Base-by-base conservation (phyloP, 768 basidiomycete genomes). In the Collybiopsis luxurians region DNA sequence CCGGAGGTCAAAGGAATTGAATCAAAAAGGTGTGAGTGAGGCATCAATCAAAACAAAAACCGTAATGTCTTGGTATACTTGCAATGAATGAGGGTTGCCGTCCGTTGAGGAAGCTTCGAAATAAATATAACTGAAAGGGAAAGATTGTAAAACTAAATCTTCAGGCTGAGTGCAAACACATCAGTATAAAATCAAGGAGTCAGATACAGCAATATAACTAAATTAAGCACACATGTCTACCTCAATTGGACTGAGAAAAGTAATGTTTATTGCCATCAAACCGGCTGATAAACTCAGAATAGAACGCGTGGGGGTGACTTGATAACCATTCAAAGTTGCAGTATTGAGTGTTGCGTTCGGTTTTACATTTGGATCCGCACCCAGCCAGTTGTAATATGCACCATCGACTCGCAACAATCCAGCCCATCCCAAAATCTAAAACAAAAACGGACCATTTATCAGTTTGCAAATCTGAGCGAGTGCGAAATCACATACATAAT, bases 61-160 rank as follows among this genome's bases (percentile, higher is more conserved):
- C 38, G 71, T 76, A 56, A 79, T 74, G 59, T 81, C 81, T 13
- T 73, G 70, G 59, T 81, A 82, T 9, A 82, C 55, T 52, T 78
- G 76, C 2, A 80, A 70, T 2, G 59, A 53, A 61, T 82, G 79
- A 0, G 64, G 40, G 2, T 59, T 52, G 2, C 72, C 74, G 59
- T 82, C 79, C 3, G 60, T 70, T 5, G 79, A 69, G 21, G 60
- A 61, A 9, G 65, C 73, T 17, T 74, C 68, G 3, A 81, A 58
- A 27, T 71, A 66, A 47, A 82, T 60, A 56, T 82, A 82, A 1
- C 74, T 71, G 64, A 82, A 80, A 0, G 84, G 83, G n/a, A 82
- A 70, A 3, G 83, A 85, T 57, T 83, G 81, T 28, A 70, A 72
- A 23, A 74, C 71, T 43, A 79, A 68, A 60, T 84, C 79, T 5